phyloP scores from a whole-genome alignment of 1,284 basidiomycete species.

The Cryptococcus floricola region DNA sequence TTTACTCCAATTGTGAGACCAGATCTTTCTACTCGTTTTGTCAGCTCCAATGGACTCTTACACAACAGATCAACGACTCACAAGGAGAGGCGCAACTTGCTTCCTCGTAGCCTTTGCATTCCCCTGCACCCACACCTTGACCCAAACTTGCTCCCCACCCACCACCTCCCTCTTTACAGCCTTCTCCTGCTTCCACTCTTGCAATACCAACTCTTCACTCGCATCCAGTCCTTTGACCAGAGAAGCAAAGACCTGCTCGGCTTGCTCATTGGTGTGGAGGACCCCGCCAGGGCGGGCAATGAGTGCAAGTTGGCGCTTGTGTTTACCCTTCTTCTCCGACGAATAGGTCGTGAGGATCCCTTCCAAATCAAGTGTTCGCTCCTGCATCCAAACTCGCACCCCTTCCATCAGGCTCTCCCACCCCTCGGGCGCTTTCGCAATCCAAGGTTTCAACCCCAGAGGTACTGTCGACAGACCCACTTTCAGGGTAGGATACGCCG shows the following conservation, averaged over 20 bases:
- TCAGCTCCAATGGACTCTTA: neutral
- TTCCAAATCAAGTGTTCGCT: conserved; percentile 61
- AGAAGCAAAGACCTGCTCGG: conserved; percentile 28
- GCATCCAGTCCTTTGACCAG: conserved; percentile 57
- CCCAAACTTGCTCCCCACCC: conserved; percentile 31
- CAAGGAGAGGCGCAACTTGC: conserved; percentile 65
- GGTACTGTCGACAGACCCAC: conserved; percentile 78
- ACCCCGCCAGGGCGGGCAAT: conserved; percentile 51
- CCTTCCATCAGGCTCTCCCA: conserved; percentile 53
- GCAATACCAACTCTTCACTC: conserved; percentile 53
- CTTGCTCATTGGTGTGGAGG: conserved; percentile 15
- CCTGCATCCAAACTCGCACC: conserved; percentile 61
- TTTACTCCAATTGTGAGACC: conserved; percentile 14
- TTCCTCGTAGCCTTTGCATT: conserved; percentile 74
- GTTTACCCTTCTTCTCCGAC: conserved; percentile 58
- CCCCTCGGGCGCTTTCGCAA: conserved; percentile 52
- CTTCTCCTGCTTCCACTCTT: conserved; percentile 44
- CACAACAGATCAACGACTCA: conserved; percentile 46
- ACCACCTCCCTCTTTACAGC: conserved; percentile 18
- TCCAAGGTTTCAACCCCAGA: conserved; percentile 56
- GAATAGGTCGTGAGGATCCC: conserved; percentile 70
- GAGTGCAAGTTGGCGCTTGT: conserved; percentile 66
- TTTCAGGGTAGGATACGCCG: conserved; percentile 38
- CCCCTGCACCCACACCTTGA: conserved; percentile 67
- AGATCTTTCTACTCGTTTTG: conserved; percentile 14